A percentile compares a stretch with the other conserved stretches of the same genome.
These are phyloP conservation scores for Gossypium trilobum DNA, from an alignment of 441 rosid genomes.

Conservation along the genomic window DNA sequence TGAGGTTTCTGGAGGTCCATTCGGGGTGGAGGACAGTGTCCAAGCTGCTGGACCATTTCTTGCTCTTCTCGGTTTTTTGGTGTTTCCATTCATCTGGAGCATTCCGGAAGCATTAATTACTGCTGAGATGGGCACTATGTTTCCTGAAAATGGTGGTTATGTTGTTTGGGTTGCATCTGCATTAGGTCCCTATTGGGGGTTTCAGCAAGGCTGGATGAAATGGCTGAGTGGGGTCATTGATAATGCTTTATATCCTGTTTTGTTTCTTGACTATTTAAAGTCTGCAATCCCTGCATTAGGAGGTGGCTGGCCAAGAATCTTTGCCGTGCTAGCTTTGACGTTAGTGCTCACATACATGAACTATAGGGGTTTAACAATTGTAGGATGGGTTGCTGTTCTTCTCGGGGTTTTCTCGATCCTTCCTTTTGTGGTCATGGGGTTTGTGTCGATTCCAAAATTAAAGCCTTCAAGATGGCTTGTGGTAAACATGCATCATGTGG, in stretches of 20 bases:
- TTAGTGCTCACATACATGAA: conserved; percentile 4
- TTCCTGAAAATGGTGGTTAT: conserved; percentile 12
- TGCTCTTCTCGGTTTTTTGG: not conserved
- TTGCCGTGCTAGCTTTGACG: not conserved
- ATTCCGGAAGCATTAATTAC: conserved; percentile 7
- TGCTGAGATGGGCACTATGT: conserved; percentile 8
- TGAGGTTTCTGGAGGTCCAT: conserved; percentile 5
- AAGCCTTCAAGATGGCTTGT: conserved; percentile 2
- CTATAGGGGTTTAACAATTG: conserved; percentile 12
- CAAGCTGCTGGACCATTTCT: conserved; percentile 1
- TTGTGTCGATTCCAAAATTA: not conserved
- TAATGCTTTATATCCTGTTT: conserved; percentile 6
- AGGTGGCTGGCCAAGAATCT: not conserved
- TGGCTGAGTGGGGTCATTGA: conserved; percentile 7
- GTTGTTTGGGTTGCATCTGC: conserved; percentile 7
- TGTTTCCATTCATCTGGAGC: conserved; percentile 10
- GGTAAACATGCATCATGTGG: not conserved
- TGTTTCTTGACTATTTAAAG: conserved; percentile 7
- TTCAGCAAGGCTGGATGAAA: conserved; percentile 14
- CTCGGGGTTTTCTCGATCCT: conserved; percentile 8
- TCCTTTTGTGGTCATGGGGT: conserved; percentile 7
- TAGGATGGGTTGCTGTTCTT: conserved; percentile 6
- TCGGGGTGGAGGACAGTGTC: not conserved
- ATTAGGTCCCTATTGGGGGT: conserved; percentile 11
- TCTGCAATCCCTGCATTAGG: conserved; percentile 8